Evolutionary conservation across 108 stramenopile species (phyloP).

Genomic region (Schizochytrium sp.): DNA sequence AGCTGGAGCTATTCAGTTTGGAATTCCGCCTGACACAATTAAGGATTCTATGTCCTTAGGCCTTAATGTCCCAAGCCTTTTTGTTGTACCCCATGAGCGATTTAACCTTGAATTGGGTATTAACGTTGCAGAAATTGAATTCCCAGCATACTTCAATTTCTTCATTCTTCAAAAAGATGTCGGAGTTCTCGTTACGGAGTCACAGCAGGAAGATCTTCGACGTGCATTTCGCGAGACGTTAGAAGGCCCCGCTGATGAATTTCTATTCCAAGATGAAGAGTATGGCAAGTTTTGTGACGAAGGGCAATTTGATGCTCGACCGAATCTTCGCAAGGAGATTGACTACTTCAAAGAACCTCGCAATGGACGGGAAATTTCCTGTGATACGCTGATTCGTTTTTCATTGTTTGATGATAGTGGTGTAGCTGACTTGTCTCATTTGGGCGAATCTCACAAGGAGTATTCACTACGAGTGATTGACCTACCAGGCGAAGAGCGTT

Average conservation of each 20-base stretch:
- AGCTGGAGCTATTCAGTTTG: constrained; percentile 77
- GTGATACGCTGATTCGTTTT: constrained; percentile 56
- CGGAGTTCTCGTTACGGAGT: constrained; percentile 21
- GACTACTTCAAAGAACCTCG: constrained; percentile 56
- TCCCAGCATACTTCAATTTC: constrained; percentile 95
- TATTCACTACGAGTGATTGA: constrained; percentile 23
- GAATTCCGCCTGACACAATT: constrained; percentile 95
- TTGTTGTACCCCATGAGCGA: constrained; percentile 90
- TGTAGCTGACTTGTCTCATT: constrained; percentile 5
- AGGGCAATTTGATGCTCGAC: background rate
- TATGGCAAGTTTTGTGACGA: constrained; percentile 48
- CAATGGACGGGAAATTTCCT: constrained; percentile 30
- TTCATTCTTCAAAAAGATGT: constrained; percentile 72
- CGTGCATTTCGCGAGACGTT: constrained; percentile 29
- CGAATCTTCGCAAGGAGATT: constrained; percentile 59
- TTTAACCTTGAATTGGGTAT: constrained; percentile 91
- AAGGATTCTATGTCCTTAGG: constrained; percentile 92
- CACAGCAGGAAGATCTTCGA: constrained; percentile 24
- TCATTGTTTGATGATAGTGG: background rate
- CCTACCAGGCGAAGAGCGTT: background rate
- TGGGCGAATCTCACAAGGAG: background rate
- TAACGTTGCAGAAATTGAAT: constrained; percentile 94
- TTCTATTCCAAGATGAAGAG: constrained; percentile 46
- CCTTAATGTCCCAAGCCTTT: constrained; percentile 83
- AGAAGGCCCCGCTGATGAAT: constrained; percentile 49